phyloP scores from a whole-genome alignment of 805 yeast species.

The Saturnispora zaruensis region DNA sequence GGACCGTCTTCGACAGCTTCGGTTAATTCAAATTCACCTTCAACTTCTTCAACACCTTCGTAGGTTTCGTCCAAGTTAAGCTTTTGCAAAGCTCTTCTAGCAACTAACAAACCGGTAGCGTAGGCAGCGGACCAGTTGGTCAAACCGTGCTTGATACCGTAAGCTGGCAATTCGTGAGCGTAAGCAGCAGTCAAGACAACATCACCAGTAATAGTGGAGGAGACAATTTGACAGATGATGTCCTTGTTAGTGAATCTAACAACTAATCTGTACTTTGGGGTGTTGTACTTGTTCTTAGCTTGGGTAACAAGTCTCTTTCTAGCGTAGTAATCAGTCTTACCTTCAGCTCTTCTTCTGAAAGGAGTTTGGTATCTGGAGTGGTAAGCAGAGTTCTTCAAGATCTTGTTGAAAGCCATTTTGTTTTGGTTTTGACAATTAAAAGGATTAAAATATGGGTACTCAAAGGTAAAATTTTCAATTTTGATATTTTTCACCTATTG shows the following conservation, averaged over 20 bases:
- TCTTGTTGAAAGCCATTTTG: constrained; percentile 11
- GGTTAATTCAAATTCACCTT: constrained; percentile 97
- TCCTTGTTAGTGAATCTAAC: constrained; percentile 99
- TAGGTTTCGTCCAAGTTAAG: constrained; percentile 97
- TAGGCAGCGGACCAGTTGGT: constrained; percentile 99
- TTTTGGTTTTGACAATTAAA: constrained; percentile 6
- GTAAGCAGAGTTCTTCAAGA: constrained; percentile 64
- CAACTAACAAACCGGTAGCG: constrained; percentile 96
- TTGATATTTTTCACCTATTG: background rate
- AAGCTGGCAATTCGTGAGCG: constrained; percentile 96
- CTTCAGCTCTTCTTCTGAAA: constrained; percentile 99
- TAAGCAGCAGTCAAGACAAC: constrained; percentile 94
- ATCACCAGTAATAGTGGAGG: constrained; percentile 97
- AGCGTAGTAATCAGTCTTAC: constrained; percentile 99
- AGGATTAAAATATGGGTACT: background rate
- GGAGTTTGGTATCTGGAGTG: constrained; percentile 99
- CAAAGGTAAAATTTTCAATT: background rate
- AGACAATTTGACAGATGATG: constrained; percentile 94
- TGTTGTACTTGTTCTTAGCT: constrained; percentile 99
- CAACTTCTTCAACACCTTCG: constrained; percentile 98
- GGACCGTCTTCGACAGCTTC: constrained; percentile 99
- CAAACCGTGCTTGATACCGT: constrained; percentile 97
- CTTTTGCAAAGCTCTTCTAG: constrained; percentile 98
- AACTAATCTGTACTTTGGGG: constrained; percentile 99
- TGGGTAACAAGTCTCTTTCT: constrained; percentile 99